These are phyloP conservation scores for Senna siamea DNA, from an alignment of 306 rosid species.

Conservation along the genomic window DNA sequence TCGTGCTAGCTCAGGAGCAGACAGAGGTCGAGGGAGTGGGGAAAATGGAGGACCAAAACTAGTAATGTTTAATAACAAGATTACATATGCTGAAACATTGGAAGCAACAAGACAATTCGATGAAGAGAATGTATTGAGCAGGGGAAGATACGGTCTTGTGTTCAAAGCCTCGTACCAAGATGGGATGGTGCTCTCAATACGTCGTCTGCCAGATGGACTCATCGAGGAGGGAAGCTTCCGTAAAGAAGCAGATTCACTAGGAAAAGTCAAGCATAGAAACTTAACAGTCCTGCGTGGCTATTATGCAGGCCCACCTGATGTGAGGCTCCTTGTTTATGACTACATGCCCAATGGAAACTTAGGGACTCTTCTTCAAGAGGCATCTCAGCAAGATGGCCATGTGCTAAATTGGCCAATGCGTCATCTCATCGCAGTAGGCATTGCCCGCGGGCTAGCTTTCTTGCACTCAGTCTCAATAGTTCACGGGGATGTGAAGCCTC, in stretches of 20 bases:
- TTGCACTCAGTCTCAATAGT: conserved; percentile 68
- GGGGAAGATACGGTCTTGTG: conserved; percentile 73
- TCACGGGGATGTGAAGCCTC: conserved; percentile 83
- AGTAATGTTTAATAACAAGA: conserved; percentile 76
- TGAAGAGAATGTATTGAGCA: conserved; percentile 78
- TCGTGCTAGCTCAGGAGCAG: conserved; percentile 60
- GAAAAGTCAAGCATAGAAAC: conserved; percentile 77
- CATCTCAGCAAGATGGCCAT: conserved; percentile 89
- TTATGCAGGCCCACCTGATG: conserved; percentile 76
- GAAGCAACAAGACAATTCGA: conserved; percentile 90
- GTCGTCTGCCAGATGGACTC: conserved; percentile 64
- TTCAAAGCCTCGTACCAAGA: conserved; percentile 79
- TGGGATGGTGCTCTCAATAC: conserved; percentile 79
- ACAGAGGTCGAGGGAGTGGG: conserved; percentile 65
- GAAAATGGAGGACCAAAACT: conserved; percentile 85
- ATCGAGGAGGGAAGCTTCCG: conserved; percentile 59
- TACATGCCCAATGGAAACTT: conserved; percentile 93
- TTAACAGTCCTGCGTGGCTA: conserved; percentile 77
- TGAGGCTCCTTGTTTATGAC: conserved; percentile 73
- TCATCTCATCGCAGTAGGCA: conserved; percentile 81
- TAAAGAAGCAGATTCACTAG: conserved; percentile 74
- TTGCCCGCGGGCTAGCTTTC: conserved; percentile 78
- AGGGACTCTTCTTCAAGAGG: conserved; percentile 81
- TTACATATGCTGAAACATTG: conserved; percentile 69
- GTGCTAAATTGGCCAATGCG: conserved; percentile 96